Percentiles rank a stretch among this genome's conserved stretches.
Evolutionary conservation across 768 basidiomycete genomes (phyloP).

Genomic region (Psilocybe azurescens): DNA sequence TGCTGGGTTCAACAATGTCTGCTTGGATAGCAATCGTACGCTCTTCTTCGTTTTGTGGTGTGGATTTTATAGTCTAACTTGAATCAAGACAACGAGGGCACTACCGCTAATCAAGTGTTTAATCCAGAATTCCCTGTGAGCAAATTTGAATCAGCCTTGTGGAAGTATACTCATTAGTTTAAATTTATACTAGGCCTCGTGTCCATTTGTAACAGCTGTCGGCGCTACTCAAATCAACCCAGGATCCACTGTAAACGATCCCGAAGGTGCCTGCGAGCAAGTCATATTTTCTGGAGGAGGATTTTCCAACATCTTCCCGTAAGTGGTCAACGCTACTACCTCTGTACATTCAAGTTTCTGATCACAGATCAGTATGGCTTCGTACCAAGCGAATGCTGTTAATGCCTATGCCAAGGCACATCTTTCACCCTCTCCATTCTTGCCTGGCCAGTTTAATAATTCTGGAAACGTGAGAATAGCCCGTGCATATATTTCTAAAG

Average conservation of each 20-base stretch:
- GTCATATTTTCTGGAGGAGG: slow-evolving; percentile 58
- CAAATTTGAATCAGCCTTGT: neutral
- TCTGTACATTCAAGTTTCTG: neutral
- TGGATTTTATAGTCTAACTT: neutral
- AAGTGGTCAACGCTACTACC: slow-evolving; percentile 4
- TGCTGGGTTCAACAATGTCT: slow-evolving; percentile 38
- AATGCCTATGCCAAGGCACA: slow-evolving; percentile 39
- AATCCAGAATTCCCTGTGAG: slow-evolving; percentile 32
- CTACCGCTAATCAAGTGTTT: slow-evolving; percentile 23
- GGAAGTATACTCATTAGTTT: neutral
- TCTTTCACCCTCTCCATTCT: slow-evolving; percentile 41
- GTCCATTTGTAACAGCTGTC: slow-evolving; percentile 56
- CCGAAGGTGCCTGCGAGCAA: slow-evolving; percentile 50
- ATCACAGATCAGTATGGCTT: slow-evolving; percentile 37
- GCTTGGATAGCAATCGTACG: slow-evolving; percentile 49
- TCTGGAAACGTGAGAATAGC: slow-evolving; percentile 37
- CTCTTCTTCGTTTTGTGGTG: neutral
- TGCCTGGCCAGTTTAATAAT: slow-evolving; percentile 48
- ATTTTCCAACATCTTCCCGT: slow-evolving; percentile 51
- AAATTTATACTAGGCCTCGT: slow-evolving; percentile 35
- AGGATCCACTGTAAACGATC: slow-evolving; percentile 46
- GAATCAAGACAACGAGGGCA: slow-evolving; percentile 26
- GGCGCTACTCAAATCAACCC: slow-evolving; percentile 55
- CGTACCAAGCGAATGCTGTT: slow-evolving; percentile 51
- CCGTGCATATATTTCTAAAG: neutral